phyloP scores from a whole-genome alignment of 768 basidiomycete genomes.

The Lentinula raphanica region DNA sequence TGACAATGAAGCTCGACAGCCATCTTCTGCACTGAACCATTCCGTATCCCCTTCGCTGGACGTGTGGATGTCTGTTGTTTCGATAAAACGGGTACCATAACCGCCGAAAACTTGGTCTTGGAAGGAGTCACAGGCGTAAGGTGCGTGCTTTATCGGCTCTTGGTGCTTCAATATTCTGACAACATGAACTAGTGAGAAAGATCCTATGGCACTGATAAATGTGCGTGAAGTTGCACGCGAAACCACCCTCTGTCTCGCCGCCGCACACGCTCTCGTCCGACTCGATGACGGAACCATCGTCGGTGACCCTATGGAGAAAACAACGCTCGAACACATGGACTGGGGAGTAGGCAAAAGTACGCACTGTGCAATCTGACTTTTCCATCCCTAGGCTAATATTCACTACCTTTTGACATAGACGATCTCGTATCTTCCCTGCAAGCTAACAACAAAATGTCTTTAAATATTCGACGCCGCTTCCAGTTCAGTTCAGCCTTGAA shows the following conservation, averaged over 20 bases:
- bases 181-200: conserved; percentile 45
- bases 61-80: conserved; percentile 98
- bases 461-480: conserved; percentile 85
- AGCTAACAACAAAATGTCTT: conserved; percentile 46
- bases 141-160: too few relatives aligned
- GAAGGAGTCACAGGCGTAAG: conserved; percentile 91
- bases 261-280: conserved; percentile 91
- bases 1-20: conserved; percentile 40
- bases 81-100: conserved; percentile 99
- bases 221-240: conserved; percentile 73
- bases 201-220: conserved; percentile 65
- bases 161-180: too few relatives aligned
- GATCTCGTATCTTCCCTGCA: conserved; percentile 65
- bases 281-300: conserved; percentile 92
- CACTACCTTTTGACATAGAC: conserved; percentile 35
- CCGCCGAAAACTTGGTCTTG: conserved; percentile 89
- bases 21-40: conserved; percentile 98
- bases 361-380: conserved; percentile 7
- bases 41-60: conserved; percentile 94
- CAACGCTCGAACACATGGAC: conserved; percentile 83
- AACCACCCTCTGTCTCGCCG: conserved; percentile 84
- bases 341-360: conserved; percentile 77
- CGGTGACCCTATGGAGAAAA: conserved; percentile 99
- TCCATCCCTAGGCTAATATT: conserved; percentile 42
- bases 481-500: conserved; percentile 98